phyloP scores from a whole-genome alignment of 2,329 filamentous ascomycete genomes.

The Cladosporium sp. region DNA sequence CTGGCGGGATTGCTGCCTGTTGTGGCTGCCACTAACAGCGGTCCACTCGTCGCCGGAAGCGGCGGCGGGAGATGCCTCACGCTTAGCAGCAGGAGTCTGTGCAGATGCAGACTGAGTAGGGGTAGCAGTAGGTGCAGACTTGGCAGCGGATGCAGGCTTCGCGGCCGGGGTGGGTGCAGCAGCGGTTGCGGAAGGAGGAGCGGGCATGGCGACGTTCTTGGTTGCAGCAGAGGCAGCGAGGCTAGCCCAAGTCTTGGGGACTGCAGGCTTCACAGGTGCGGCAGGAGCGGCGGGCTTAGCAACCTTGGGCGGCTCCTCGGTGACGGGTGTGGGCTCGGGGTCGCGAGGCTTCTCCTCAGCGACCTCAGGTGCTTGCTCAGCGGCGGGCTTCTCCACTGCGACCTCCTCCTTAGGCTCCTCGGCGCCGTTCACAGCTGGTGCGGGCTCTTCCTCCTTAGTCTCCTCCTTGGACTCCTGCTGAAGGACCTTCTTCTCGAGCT shows the following conservation, averaged over 20 bases:
- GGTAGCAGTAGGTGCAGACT: constrained; percentile 23
- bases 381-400: constrained; percentile 26
- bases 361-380: constrained; percentile 34
- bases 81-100: constrained; percentile 29
- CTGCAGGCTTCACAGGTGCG: constrained; percentile 52
- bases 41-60: constrained; percentile 75
- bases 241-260: constrained; percentile 68
- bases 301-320: constrained; percentile 29
- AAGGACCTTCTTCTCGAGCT: constrained; percentile 62
- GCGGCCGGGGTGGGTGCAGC: constrained; percentile 20
- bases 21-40: constrained; percentile 71
- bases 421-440: constrained; percentile 35
- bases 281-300: constrained; percentile 47
- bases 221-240: constrained; percentile 51
- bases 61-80: constrained; percentile 33
- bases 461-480: constrained; percentile 25
- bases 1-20: constrained; percentile 72
- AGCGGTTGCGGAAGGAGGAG: constrained; percentile 20
- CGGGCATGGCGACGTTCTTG: constrained; percentile 34
- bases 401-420: constrained; percentile 35
- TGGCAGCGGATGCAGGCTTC: constrained; percentile 26
- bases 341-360: constrained; percentile 58
- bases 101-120: constrained; percentile 21
- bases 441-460: constrained; percentile 19
- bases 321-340: constrained; percentile 54